phyloP scores from a whole-genome alignment of 2,329 filamentous ascomycete species.

The Aspergillus sergii region DNA sequence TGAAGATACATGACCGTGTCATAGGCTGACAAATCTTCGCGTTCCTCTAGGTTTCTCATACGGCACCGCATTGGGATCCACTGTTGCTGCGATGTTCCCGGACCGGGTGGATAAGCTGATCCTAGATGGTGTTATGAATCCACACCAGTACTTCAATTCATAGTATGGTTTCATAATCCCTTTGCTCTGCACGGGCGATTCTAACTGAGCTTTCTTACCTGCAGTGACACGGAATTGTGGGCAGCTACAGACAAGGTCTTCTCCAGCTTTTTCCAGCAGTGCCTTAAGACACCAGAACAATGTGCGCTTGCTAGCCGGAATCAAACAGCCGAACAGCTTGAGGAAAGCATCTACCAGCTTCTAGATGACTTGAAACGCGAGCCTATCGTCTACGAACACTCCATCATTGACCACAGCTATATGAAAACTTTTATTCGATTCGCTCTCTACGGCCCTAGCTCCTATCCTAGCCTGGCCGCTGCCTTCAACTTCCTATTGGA shows the following conservation, averaged over 20 bases:
- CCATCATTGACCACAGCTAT: conserved; percentile 1
- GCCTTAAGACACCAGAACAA: background rate
- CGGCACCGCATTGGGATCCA: conserved; percentile 28
- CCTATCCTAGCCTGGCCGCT: background rate
- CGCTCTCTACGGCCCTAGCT: background rate
- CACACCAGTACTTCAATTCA: conserved; percentile 18
- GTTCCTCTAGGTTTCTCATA: conserved; percentile 20
- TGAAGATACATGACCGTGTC: background rate
- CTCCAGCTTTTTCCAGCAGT: background rate
- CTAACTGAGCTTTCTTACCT: background rate
- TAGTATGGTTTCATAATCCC: background rate
- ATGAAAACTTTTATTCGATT: background rate
- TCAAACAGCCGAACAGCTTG: background rate
- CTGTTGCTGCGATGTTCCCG: conserved; percentile 43
- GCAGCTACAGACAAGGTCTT: background rate
- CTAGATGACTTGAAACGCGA: background rate
- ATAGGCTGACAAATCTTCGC: background rate
- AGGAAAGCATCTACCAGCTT: background rate
- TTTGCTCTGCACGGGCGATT: background rate
- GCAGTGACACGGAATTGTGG: background rate
- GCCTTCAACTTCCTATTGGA: background rate
- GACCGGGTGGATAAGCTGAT: conserved; percentile 43
- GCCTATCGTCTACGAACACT: background rate
- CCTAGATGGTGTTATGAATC: conserved; percentile 39
- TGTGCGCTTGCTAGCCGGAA: background rate